Conservation (phyloP, 371 early-diverging fungal species). For the Mortierella sp. region DNA sequence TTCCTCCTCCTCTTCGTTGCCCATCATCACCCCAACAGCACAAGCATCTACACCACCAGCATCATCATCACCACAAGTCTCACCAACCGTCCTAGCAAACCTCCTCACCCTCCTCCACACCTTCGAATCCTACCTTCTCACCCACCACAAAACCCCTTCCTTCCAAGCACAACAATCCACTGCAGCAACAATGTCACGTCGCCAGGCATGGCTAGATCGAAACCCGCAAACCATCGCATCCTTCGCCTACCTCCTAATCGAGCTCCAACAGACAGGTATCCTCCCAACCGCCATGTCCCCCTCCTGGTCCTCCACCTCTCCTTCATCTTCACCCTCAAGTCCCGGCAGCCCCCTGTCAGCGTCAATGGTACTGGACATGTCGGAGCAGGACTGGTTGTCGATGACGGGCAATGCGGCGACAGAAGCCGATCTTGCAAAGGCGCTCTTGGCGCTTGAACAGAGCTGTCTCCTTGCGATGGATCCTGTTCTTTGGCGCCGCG, state of each 20-base stretch:
- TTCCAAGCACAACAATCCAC: conserved; percentile 11
- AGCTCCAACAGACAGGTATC: conserved; percentile 42
- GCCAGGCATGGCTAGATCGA: conserved; percentile 29
- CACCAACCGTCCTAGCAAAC: not conserved
- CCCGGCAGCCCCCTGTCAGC: not conserved
- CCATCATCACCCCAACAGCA: not conserved
- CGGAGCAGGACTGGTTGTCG: conserved; percentile 40
- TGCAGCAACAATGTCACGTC: not conserved
- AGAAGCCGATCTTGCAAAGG: conserved; percentile 27
- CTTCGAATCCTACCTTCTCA: conserved; percentile 31
- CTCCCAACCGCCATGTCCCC: conserved; percentile 23
- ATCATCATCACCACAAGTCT: not conserved
- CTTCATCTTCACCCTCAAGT: not conserved
- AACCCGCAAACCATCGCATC: conserved; percentile 33
- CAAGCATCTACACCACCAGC: not conserved
- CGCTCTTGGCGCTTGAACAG: conserved; percentile 33
- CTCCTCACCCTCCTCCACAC: conserved; percentile 31
- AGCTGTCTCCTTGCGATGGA: conserved; percentile 37
- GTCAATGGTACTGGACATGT: not conserved
- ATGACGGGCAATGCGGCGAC: conserved; percentile 37
- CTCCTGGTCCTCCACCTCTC: not conserved
- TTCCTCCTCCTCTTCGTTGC: not conserved
- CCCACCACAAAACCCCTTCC: conserved; percentile 14
- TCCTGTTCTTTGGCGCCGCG: conserved; percentile 14
- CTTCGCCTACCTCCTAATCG: conserved; percentile 45